phyloP scores from a whole-genome alignment of 805 yeast genomes.

The Priceomyces castillae region DNA sequence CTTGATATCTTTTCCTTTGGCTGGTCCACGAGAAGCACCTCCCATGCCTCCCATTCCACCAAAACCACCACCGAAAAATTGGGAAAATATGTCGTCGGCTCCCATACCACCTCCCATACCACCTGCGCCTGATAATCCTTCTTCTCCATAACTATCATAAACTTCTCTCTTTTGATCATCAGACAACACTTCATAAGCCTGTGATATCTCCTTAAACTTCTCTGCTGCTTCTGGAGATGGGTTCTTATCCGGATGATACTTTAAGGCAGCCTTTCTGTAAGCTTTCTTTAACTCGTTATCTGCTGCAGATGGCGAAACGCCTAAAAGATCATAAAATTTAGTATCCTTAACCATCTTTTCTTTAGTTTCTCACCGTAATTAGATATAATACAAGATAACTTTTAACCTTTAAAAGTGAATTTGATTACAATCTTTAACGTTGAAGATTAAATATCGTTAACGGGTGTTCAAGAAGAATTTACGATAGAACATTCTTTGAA shows the following conservation, averaged over 20 bases:
- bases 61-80: constrained; percentile 73
- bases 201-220: constrained; percentile 86
- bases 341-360: constrained; percentile 73
- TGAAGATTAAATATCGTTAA: background rate
- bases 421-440: background rate
- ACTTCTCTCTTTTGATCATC: constrained; percentile 85
- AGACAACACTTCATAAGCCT: constrained; percentile 83
- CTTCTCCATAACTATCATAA: constrained; percentile 90
- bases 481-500: constrained; percentile 9
- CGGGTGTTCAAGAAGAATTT: constrained; percentile 1
- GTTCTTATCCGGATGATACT: constrained; percentile 81
- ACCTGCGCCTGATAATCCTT: constrained; percentile 75
- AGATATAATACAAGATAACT: constrained; percentile 2
- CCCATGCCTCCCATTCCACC: constrained; percentile 48
- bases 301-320: constrained; percentile 66
- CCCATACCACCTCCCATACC: constrained; percentile 66
- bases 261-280: constrained; percentile 76
- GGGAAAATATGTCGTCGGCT: constrained; percentile 73
- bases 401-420: background rate
- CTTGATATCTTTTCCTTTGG: constrained; percentile 85
- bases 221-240: constrained; percentile 91
- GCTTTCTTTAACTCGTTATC: constrained; percentile 78
- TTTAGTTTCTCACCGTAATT: background rate
- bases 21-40: constrained; percentile 76
- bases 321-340: constrained; percentile 69